These are phyloP conservation scores for Phialemonium atrogriseum DNA, from an alignment of 2,329 filamentous ascomycete genomes.

Conservation along the genomic window DNA sequence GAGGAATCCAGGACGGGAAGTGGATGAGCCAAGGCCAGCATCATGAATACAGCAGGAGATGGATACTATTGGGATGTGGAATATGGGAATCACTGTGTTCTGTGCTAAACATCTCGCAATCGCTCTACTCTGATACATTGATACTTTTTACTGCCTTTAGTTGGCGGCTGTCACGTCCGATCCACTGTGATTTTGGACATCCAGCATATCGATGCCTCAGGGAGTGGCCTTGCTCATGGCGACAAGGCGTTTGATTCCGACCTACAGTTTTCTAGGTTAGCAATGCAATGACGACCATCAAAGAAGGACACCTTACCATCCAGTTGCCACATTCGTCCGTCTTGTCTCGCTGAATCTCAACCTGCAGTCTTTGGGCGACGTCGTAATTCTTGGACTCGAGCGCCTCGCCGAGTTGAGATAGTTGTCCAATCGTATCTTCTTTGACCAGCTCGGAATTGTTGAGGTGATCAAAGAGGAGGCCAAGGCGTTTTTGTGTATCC, in stretches of 20 bases:
- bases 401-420: constrained; percentile 56
- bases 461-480: constrained; percentile 90
- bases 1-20: too few species aligned
- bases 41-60: too few species aligned
- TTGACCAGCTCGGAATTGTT: constrained; percentile 91
- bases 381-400: constrained; percentile 63
- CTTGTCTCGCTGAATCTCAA: constrained; percentile 69
- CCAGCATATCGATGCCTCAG: too few species aligned
- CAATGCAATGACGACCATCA: neutral
- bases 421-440: constrained; percentile 63
- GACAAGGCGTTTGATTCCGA: constrained; percentile 68
- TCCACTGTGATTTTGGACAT: too few species aligned
- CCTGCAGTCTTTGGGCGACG: constrained; percentile 57
- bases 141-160: too few species aligned
- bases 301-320: constrained; percentile 56
- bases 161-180: too few species aligned
- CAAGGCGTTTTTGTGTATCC: constrained; percentile 87
- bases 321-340: constrained; percentile 76
- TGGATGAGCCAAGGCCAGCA: too few species aligned
- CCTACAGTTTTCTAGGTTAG: constrained; percentile 31
- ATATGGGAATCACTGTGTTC: too few species aligned
- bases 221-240: constrained; percentile 73
- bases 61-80: too few species aligned
- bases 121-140: too few species aligned
- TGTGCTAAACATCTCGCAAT: too few species aligned